Base-by-base conservation (phyloP, 225 moss, liverwort and hornwort genomes). In the Thuidium tamariscinum region DNA sequence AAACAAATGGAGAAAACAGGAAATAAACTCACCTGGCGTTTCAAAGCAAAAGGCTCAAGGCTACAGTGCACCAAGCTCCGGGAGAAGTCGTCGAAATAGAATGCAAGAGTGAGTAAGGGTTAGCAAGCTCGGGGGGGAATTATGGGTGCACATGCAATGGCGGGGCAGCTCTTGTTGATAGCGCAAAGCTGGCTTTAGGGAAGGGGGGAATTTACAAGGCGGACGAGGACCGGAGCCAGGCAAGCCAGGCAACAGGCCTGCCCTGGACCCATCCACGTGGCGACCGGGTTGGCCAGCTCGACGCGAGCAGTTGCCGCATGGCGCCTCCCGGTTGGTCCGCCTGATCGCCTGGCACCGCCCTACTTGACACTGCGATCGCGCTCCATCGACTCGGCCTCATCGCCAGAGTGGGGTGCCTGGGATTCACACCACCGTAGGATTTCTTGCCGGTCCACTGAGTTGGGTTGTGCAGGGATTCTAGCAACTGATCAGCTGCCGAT, bases 281-380 rank as follows among this genome's bases (percentile, higher is more conserved):
- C 61, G 48, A 44, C 42, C 76, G 13, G n/a, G 39, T 4, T 17
- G 16, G 61, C 49, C 70, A 57, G 81, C 72, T 86, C 60, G 62
- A 36, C 81, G 62, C 37, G 49, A 11, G 60, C 26, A 1, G 34
- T 44, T 73, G 86, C 86, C 86, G 72, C 41, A 41, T 81, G 86
- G 86, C 80, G 32, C 18, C 25, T 5, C 10, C 37, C 69, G 5
- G 80, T 26, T 81, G 51, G 86, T 73, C 52, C 17, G 51, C 17
- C 13, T 3, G 86, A 86, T 86, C 86, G 86, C 73, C 85, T 81
- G 86, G 81, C 86, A 61, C 21, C 51, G 32, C 86, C 80, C 81
- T 86, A 86, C 86, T 81, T 64, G 86, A 80, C 81, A 41, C 41
- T 80, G 73, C 26, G 80, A 86, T 80, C 86, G 79, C 79, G 86